phyloP scores from a whole-genome alignment of 441 rosid species.

The Erysimum cheiri region DNA sequence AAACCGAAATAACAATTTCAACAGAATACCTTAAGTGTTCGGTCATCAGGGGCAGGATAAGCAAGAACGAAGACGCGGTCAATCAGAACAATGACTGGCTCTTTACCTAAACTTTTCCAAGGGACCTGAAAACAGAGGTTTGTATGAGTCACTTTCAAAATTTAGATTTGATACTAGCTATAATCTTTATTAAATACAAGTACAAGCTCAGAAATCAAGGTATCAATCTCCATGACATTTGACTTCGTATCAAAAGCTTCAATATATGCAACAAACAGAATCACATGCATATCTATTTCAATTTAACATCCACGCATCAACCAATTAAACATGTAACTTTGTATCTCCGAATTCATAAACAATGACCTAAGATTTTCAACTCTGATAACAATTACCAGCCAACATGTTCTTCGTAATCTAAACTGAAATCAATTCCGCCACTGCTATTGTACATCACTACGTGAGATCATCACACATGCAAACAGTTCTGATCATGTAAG shows the following conservation, averaged over 20 bases:
- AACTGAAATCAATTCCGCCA: constrained; percentile 14
- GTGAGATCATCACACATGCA: constrained; percentile 14
- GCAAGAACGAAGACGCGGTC: constrained; percentile 96
- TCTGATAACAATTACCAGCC: constrained; percentile 19
- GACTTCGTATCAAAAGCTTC: constrained; percentile 25
- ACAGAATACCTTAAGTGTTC: constrained; percentile 59
- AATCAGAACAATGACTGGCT: constrained; percentile 92
- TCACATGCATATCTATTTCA: background rate
- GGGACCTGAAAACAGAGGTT: constrained; percentile 72
- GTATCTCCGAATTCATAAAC: background rate
- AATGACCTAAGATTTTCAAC: constrained; percentile 16
- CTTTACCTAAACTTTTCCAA: constrained; percentile 97
- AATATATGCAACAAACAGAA: constrained; percentile 22
- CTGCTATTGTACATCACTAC: constrained; percentile 18
- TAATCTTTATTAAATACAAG: constrained; percentile 13
- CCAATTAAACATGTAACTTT: background rate
- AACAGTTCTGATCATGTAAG: constrained; percentile 28
- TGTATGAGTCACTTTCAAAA: constrained; percentile 11
- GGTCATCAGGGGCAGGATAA: constrained; percentile 74
- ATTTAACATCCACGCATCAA: background rate
- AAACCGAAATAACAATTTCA: constrained; percentile 10
- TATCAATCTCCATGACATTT: constrained; percentile 31
- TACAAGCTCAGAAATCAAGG: constrained; percentile 16
- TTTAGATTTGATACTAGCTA: constrained; percentile 19
- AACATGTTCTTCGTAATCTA: constrained; percentile 13